A percentile compares a stretch with the other conserved stretches of the same genome.
Conservation (phyloP, 352 stramenopile species). For the Globisporangium paddicum region DNA sequence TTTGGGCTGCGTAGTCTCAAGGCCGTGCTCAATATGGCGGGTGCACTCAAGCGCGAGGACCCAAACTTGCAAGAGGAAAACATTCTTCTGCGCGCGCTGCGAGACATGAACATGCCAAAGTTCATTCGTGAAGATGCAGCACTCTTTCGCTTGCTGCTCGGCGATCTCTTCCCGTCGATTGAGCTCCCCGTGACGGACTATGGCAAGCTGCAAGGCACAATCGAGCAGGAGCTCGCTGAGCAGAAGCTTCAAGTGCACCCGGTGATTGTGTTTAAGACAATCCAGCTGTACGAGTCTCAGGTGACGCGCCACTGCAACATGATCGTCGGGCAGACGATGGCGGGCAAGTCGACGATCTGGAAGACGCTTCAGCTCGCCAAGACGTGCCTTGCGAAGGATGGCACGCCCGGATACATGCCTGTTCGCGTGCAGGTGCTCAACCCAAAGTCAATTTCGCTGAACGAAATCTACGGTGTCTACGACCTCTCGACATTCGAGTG, state of each 20-base stretch:
- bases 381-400: conserved; percentile 70
- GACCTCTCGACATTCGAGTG: conserved; percentile 85
- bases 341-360: conserved; percentile 88
- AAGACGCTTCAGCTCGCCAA: conserved; percentile 74
- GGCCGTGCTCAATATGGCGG: conserved; percentile 84
- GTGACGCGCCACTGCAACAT: conserved; percentile 94
- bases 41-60: conserved; percentile 92
- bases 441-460: conserved; percentile 86
- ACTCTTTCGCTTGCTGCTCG: conserved; percentile 88
- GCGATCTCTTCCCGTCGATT: conserved; percentile 88
- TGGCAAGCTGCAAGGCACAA: conserved; percentile 84
- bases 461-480: conserved; percentile 90
- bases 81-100: conserved; percentile 94
- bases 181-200: conserved; percentile 90
- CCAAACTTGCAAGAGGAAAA: conserved; percentile 93
- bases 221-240: conserved; percentile 83
- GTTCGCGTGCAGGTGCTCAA: conserved; percentile 86
- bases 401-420: conserved; percentile 68
- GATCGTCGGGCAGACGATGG: conserved; percentile 91
- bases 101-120: conserved; percentile 95
- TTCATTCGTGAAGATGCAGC: conserved; percentile 92
- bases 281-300: conserved; percentile 94
- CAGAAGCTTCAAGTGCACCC: conserved; percentile 87
- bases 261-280: conserved; percentile 93
- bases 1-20: conserved; percentile 81